Percentiles rank a stretch among this genome's conserved stretches.
Evolutionary conservation across 192 early-diverging fungal genomes (phyloP).

Genomic region (Pilaira anomala): DNA sequence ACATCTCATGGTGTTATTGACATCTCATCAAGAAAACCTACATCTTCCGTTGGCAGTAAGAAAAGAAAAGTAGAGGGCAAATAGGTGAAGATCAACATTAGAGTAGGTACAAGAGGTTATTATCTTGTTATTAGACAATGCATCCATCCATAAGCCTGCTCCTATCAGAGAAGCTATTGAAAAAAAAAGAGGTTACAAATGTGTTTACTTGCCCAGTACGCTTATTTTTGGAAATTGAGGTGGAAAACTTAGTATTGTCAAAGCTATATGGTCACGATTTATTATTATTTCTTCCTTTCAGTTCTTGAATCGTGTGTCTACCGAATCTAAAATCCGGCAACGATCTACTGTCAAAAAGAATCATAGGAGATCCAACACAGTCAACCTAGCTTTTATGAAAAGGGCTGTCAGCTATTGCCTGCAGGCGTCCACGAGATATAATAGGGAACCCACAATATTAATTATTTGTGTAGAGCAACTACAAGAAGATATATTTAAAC

Average conservation of each 20-base stretch:
- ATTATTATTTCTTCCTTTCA: neutral
- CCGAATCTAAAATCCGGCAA: neutral
- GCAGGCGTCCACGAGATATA: neutral
- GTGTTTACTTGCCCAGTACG: too few relatives aligned
- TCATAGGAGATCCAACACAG: neutral
- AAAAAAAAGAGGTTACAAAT: too few relatives aligned
- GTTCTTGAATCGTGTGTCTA: neutral
- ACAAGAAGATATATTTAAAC: neutral
- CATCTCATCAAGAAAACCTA: too few relatives aligned
- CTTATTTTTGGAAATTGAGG: too few relatives aligned
- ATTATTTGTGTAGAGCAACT: neutral
- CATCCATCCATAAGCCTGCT: too few relatives aligned
- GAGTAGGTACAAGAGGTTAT: too few relatives aligned
- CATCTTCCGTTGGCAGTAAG: too few relatives aligned
- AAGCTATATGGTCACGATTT: neutral
- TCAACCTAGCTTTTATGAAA: slow-evolving; percentile 3
- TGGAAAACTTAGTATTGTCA: neutral
- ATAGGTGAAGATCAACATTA: too few relatives aligned
- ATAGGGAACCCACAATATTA: neutral
- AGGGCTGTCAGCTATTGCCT: slow-evolving; percentile 1
- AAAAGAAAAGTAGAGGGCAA: too few relatives aligned
- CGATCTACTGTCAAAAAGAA: neutral
- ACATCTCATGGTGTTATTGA: too few relatives aligned
- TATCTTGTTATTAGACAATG: too few relatives aligned
- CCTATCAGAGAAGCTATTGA: too few relatives aligned